phyloP scores from a whole-genome alignment of 345 rosid genomes.

The Pugionium cornutum region DNA sequence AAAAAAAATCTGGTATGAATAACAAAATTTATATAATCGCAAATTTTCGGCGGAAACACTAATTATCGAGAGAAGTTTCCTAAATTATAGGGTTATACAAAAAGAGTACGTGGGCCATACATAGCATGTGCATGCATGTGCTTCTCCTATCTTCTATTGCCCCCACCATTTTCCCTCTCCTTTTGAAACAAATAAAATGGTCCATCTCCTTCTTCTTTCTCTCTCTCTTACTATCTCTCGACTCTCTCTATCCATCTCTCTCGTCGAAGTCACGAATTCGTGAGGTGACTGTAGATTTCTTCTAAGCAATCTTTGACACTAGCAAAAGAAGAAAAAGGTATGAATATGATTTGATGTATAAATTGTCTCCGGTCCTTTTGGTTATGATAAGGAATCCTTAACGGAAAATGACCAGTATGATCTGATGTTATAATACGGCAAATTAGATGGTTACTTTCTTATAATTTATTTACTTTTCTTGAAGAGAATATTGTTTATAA shows the following conservation, averaged over 20 bases:
- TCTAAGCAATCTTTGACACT: conserved; percentile 21
- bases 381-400: conserved; percentile 28
- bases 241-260: conserved; percentile 21
- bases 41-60: conserved; percentile 40
- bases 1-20: background rate
- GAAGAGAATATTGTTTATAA: conserved; percentile 1
- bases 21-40: conserved; percentile 26
- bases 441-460: background rate
- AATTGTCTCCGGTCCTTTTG: background rate
- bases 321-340: background rate
- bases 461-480: background rate
- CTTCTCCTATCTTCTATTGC: conserved; percentile 32
- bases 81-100: conserved; percentile 32
- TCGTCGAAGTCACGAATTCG: conserved; percentile 22
- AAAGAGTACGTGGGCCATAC: conserved; percentile 32
- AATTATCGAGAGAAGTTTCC: conserved; percentile 37
- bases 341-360: too few species aligned
- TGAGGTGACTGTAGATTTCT: conserved; percentile 25
- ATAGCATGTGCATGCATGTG: conserved; percentile 46
- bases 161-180: conserved; percentile 40
- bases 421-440: conserved; percentile 19
- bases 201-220: conserved; percentile 28
- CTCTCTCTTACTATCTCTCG: conserved; percentile 29
- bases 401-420: background rate
- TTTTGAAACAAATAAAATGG: conserved; percentile 34